Base-by-base conservation (phyloP, 495 filamentous ascomycete species). In the Xylaria venustula region DNA sequence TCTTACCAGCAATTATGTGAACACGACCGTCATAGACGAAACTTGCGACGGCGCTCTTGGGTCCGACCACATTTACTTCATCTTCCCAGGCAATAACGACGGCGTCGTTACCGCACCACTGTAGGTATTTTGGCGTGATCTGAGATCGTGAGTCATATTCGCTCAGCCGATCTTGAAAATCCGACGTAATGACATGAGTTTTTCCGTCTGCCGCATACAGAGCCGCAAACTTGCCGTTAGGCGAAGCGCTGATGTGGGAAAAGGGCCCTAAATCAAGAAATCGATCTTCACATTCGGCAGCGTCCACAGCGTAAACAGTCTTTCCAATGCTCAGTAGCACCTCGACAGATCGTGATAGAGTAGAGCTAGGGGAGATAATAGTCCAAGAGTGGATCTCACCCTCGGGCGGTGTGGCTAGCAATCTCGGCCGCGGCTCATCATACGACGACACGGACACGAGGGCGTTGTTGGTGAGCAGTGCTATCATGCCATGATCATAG, bases 21-120 rank as follows among this genome's bases (percentile, higher is more conserved):
- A 98, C 87, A 60, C 90, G 88, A 32, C 87, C 88, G 71, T 98
- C 92, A 67, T 98, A 98, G 60, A 89, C 95, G 68, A 90, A 93
- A 66, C 86, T 90, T 34, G 92, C 83, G 41, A 90, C 83, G 11
- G 88, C 85, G 40, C 90, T 91, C 49, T 87, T 88, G 0, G 91
- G 92, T 1, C 92, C 93, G 56, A 98, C 88, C 45, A 98, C 81
- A 69, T 97, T 94, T n/a, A 98, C 87, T 67, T 98, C 94, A 74
- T 98, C 94, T 66, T 97, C 94, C 94, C 94, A 98, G 14, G 91
- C 92, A 60, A 98, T 85, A 46, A 96, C 87, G 8, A 97, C 91
- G 7, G 92, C 90, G 74, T 97, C 91, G 60, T 97, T 95, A 15
- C 94, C 93, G 73, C 94, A 98, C 94, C 94, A 98, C 62, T 92